A percentile compares a stretch with the other conserved stretches of the same genome.
Conservation (phyloP, 768 basidiomycete species). For the Suillus hirtellus region DNA sequence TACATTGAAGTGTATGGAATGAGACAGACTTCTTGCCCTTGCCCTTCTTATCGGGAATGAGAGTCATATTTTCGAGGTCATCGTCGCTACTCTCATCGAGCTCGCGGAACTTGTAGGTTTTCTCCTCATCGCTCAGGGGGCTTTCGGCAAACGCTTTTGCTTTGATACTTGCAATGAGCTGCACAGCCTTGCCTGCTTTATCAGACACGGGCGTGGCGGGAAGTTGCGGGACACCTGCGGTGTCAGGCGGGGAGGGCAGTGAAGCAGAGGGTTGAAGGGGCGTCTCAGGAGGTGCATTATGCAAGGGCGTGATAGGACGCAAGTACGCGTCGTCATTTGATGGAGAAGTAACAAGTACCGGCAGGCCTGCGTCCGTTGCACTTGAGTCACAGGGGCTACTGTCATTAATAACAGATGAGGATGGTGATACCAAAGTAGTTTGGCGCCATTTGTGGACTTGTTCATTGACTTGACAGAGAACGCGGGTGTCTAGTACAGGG, state of each 20-base stretch:
- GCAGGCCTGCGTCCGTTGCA: not conserved
- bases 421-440: constrained; percentile 25
- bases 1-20: not conserved
- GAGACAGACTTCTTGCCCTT: constrained; percentile 15
- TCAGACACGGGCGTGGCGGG: constrained; percentile 36
- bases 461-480: constrained; percentile 34
- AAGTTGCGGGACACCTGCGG: constrained; percentile 20
- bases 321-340: constrained; percentile 15
- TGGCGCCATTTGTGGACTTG: constrained; percentile 47
- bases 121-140: constrained; percentile 46
- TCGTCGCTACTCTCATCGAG: constrained; percentile 57
- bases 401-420: constrained; percentile 13
- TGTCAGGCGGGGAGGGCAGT: constrained; percentile 27
- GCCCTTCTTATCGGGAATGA: constrained; percentile 16
- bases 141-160: constrained; percentile 55
- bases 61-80: constrained; percentile 27
- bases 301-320: constrained; percentile 11
- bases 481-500: constrained; percentile 25
- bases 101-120: constrained; percentile 38
- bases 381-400: constrained; percentile 7
- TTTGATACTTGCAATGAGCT: constrained; percentile 65
- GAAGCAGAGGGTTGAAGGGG: constrained; percentile 15
- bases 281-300: constrained; percentile 17
- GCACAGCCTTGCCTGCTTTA: constrained; percentile 46
- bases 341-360: constrained; percentile 4